Evolutionary conservation across 768 basidiomycete genomes (phyloP).

Genomic region (Auriculariales sp.): DNA sequence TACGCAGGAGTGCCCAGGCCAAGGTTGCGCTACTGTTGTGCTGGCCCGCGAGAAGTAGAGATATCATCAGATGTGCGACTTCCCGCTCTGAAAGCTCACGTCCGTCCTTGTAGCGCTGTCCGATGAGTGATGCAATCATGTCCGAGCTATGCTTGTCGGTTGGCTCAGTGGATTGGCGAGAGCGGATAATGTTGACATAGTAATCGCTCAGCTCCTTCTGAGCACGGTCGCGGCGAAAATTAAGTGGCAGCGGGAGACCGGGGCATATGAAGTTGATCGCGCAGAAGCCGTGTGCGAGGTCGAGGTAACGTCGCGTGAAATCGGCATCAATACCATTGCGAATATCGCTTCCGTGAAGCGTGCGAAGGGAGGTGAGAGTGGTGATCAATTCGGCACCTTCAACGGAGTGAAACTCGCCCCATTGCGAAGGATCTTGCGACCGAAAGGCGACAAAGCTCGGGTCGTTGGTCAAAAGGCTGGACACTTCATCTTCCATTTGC

Average conservation of each 20-base stretch:
- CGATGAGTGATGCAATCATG: conserved; percentile 80
- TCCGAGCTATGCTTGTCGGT: conserved; percentile 50
- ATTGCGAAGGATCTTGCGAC: conserved; percentile 51
- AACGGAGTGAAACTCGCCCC: conserved; percentile 65
- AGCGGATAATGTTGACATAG: conserved; percentile 74
- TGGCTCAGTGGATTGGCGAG: conserved; percentile 47
- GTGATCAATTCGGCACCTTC: conserved; percentile 75
- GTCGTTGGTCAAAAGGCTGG: conserved; percentile 56
- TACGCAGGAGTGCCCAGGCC: conserved; percentile 79
- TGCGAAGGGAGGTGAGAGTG: conserved; percentile 86
- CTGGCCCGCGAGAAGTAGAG: conserved; percentile 90
- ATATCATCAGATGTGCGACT: conserved; percentile 97
- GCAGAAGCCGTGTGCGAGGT: conserved; percentile 91
- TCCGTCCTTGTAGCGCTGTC: conserved; percentile 76
- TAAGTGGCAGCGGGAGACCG: conserved; percentile 79
- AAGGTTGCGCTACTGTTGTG: conserved; percentile 91
- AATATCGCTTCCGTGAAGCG: conserved; percentile 87
- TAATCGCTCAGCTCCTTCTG: conserved; percentile 90
- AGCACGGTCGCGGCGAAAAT: conserved; percentile 76
- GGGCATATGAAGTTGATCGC: conserved; percentile 94
- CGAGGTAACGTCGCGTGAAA: conserved; percentile 73
- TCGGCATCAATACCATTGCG: conserved; percentile 61
- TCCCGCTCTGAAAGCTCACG: conserved; percentile 68
- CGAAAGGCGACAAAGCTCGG: conserved; percentile 46
- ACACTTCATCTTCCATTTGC: conserved; percentile 66